These are phyloP conservation scores for Tuber umbilicatum DNA, from an alignment of 495 filamentous ascomycete species.

Conservation along the genomic window DNA sequence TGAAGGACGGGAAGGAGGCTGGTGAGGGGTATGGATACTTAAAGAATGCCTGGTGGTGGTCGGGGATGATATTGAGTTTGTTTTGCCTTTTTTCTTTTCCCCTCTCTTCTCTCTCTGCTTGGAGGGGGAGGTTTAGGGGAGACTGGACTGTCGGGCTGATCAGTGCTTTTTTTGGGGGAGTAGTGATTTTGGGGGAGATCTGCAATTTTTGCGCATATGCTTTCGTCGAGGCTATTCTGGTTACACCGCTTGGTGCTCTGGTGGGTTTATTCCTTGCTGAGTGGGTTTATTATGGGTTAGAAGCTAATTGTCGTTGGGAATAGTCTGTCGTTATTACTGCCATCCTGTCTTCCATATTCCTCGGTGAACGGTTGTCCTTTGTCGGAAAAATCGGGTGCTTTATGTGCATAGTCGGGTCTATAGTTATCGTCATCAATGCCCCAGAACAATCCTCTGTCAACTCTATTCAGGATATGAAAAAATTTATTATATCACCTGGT, in stretches of 20 bases:
- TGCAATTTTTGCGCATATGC: conserved; percentile 98
- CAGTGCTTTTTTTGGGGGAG: conserved; percentile 17
- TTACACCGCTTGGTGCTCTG: conserved; percentile 90
- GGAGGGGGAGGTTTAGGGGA: background rate
- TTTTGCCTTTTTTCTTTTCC: background rate
- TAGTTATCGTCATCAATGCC: conserved; percentile 91
- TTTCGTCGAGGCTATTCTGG: conserved; percentile 93
- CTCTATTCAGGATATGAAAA: conserved; percentile 88
- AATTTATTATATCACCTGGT: conserved; percentile 77
- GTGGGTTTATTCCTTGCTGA: conserved; percentile 14
- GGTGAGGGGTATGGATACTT: conserved; percentile 97
- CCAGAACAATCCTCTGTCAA: conserved; percentile 75
- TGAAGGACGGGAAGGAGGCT: conserved; percentile 82
- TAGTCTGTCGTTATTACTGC: conserved; percentile 85
- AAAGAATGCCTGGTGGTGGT: conserved; percentile 94
- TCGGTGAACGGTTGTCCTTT: conserved; percentile 92
- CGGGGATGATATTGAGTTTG: conserved; percentile 76
- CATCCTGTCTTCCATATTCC: conserved; percentile 86
- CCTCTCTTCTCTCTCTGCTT: background rate
- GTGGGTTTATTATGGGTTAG: background rate
- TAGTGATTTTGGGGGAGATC: conserved; percentile 85
- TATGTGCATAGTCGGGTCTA: conserved; percentile 84
- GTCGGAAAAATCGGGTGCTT: conserved; percentile 95
- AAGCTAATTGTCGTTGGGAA: conserved; percentile 12
- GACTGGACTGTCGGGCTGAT: background rate